phyloP scores from a whole-genome alignment of 1,284 basidiomycete genomes.

The Trichosporon sp. region DNA sequence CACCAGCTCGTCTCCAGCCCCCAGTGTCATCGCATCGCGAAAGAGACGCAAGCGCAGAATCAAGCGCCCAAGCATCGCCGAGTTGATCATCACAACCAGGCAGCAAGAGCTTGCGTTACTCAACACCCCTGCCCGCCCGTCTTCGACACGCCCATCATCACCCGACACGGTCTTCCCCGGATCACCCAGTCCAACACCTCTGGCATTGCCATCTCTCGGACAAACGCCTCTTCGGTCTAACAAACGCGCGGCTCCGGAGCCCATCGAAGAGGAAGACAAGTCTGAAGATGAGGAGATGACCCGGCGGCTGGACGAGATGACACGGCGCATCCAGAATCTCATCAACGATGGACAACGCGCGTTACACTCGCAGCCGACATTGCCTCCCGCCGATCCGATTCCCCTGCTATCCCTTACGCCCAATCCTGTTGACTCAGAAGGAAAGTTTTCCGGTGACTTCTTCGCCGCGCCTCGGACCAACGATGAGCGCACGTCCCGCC shows the following conservation, averaged over 20 bases:
- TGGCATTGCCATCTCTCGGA: neutral
- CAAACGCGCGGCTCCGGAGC: neutral
- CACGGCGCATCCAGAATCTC: constrained; percentile 11
- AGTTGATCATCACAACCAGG: neutral
- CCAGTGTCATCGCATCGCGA: neutral
- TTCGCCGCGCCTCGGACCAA: neutral
- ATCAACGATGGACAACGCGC: constrained; percentile 13
- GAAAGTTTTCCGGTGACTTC: neutral
- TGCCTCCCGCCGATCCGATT: neutral
- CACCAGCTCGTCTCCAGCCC: neutral
- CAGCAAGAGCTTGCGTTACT: neutral
- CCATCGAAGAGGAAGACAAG: neutral
- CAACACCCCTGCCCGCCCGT: neutral
- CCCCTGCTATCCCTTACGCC: neutral
- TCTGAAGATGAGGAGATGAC: constrained; percentile 6
- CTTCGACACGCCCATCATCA: neutral
- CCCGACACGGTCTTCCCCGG: neutral
- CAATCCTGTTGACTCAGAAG: neutral
- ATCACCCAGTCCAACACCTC: constrained; percentile 1
- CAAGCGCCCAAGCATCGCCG: constrained; percentile 12
- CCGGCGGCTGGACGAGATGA: constrained; percentile 13
- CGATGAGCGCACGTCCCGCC: neutral
- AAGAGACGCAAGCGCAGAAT: constrained; percentile 1
- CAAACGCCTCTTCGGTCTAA: neutral
- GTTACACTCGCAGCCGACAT: constrained; percentile 4